phyloP scores from a whole-genome alignment of 768 basidiomycete species.

The Pisolithus microcarpus region DNA sequence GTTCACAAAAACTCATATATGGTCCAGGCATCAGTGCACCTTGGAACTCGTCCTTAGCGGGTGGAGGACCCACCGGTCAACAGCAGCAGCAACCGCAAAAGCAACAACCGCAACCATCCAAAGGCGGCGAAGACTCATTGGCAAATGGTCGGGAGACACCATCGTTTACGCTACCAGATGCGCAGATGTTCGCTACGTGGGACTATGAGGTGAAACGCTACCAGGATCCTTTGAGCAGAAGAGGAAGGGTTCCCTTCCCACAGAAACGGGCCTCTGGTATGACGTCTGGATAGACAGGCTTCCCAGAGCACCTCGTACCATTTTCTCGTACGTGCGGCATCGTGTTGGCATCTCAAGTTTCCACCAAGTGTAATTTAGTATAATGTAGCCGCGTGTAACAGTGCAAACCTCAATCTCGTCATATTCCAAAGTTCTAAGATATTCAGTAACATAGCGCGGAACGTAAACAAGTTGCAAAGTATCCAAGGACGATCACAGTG shows the following conservation, averaged over 20 bases:
- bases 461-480: no score
- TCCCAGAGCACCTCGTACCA: no score
- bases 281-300: background rate
- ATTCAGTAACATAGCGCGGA: no score
- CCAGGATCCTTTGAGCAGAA: conserved; percentile 31
- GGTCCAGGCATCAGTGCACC: conserved; percentile 36
- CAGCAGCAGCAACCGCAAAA: no score
- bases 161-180: conserved; percentile 36
- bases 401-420: no score
- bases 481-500: no score
- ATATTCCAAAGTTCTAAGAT: no score
- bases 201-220: conserved; percentile 39
- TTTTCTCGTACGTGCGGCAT: no score
- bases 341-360: no score
- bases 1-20: conserved; percentile 33
- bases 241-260: conserved; percentile 16
- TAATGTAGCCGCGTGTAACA: no score
- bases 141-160: conserved; percentile 19
- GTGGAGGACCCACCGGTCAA: background rate
- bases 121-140: conserved; percentile 18
- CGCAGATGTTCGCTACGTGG: conserved; percentile 46
- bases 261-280: background rate
- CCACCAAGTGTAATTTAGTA: no score
- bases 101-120: conserved; percentile 14
- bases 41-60: conserved; percentile 34